These are phyloP conservation scores for Paracorniculantispora psalliotae DNA, from an alignment of 2,329 filamentous ascomycete species.

Conservation along the genomic window DNA sequence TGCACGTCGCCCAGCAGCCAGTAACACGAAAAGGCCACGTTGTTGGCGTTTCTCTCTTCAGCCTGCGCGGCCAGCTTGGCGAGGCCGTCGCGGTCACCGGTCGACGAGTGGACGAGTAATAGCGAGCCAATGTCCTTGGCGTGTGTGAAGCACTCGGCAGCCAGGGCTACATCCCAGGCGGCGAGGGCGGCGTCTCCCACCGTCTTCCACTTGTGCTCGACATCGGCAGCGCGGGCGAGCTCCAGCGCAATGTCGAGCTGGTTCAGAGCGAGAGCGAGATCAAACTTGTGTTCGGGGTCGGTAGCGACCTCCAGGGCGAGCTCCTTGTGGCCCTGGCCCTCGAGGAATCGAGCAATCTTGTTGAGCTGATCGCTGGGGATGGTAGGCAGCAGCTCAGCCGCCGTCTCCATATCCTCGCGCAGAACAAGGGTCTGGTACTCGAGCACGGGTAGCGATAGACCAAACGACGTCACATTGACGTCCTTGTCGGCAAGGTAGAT, in stretches of 20 bases:
- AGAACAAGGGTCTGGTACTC: slow-evolving; percentile 97
- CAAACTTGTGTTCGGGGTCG: slow-evolving; percentile 93
- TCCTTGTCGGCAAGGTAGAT: slow-evolving; percentile 97
- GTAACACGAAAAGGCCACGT: slow-evolving; percentile 84
- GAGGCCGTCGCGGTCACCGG: slow-evolving; percentile 71
- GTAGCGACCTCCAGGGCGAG: slow-evolving; percentile 91
- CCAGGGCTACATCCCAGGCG: slow-evolving; percentile 81
- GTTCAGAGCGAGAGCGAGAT: slow-evolving; percentile 77
- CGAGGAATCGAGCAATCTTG: slow-evolving; percentile 95
- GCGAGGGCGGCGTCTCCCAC: slow-evolving; percentile 87
- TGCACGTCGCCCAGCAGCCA: slow-evolving; percentile 84
- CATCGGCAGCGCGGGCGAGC: slow-evolving; percentile 76
- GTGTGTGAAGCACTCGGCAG: slow-evolving; percentile 87
- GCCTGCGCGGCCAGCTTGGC: slow-evolving; percentile 69
- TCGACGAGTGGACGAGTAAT: slow-evolving; percentile 82
- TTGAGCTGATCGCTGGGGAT: slow-evolving; percentile 93
- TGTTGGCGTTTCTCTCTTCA: slow-evolving; percentile 72
- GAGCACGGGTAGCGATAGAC: slow-evolving; percentile 83
- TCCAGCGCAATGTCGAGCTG: slow-evolving; percentile 81
- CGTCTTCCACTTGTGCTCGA: slow-evolving; percentile 97
- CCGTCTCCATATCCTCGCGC: slow-evolving; percentile 87
- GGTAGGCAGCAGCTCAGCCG: slow-evolving; percentile 74
- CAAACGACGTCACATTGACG: slow-evolving; percentile 84
- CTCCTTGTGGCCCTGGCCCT: slow-evolving; percentile 96
- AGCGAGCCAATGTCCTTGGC: slow-evolving; percentile 88